Conservation (phyloP, 1,139 yeast species). For the Blastobotrys apis region DNA sequence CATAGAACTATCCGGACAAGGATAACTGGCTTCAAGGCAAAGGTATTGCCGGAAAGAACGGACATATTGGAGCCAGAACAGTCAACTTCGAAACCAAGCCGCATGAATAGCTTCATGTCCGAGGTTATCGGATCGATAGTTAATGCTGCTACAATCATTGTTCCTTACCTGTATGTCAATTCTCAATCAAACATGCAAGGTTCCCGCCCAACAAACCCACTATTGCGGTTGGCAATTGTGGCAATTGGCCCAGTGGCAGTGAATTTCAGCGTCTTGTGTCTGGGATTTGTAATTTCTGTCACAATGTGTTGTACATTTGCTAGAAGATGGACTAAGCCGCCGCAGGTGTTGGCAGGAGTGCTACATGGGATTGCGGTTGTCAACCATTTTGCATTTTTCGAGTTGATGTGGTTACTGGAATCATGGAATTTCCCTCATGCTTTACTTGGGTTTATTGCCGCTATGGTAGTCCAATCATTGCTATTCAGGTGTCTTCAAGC, state of each 20-base stretch:
- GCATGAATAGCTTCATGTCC: conserved; percentile 48
- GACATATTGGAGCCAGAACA: no score
- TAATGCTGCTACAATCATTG: conserved; percentile 41
- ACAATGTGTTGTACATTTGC: conserved; percentile 72
- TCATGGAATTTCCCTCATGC: conserved; percentile 58
- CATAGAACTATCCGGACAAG: conserved; percentile 52
- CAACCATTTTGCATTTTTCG: conserved; percentile 52
- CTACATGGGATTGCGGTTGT: conserved; percentile 80
- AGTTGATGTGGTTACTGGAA: conserved; percentile 58
- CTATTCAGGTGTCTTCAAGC: conserved; percentile 48
- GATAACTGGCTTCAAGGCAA: conserved; percentile 61
- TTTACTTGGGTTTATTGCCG: conserved; percentile 54
- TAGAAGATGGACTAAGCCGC: conserved; percentile 96
- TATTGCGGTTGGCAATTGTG: conserved; percentile 49
- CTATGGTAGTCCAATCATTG: conserved; percentile 51
- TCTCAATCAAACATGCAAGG: conserved; percentile 60
- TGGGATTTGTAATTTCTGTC: conserved; percentile 48
- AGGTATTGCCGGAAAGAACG: no score
- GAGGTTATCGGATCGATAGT: conserved; percentile 51
- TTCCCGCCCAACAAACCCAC: conserved; percentile 49
- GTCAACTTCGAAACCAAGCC: conserved; percentile 36
- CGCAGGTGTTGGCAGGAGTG: conserved; percentile 87
- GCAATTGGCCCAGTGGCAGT: conserved; percentile 50
- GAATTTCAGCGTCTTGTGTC: conserved; percentile 43
- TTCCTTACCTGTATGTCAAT: conserved; percentile 66